Percentiles rank a stretch among this genome's conserved stretches.
Evolutionary conservation across 805 yeast genomes (phyloP).

Genomic region (Pichia kluyveri): DNA sequence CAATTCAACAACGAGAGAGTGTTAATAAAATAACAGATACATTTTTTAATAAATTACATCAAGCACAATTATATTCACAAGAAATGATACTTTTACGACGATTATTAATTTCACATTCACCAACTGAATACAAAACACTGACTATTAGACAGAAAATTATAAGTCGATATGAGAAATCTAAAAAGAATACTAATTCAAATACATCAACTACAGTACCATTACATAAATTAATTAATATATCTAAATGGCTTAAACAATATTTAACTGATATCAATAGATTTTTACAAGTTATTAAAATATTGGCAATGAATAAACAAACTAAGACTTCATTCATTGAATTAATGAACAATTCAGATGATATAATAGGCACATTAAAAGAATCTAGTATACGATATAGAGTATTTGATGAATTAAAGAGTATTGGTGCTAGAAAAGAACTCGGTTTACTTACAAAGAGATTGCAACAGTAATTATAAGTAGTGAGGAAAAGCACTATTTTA

Average conservation of each 20-base stretch:
- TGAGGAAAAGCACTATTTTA: no score
- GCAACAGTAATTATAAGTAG: no score
- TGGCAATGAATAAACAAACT: background rate
- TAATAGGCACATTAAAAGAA: background rate
- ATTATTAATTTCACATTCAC: background rate
- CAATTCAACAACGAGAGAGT: background rate
- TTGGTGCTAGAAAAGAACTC: background rate
- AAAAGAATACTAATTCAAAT: background rate
- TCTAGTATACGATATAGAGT: background rate
- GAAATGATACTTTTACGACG: conserved; percentile 8
- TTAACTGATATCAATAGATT: background rate
- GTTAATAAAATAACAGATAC: background rate
- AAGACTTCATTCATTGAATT: background rate
- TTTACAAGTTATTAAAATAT: background rate
- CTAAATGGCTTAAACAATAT: conserved; percentile 7
- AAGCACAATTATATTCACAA: conserved; percentile 4
- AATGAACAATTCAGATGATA: background rate
- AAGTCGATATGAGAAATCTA: background rate
- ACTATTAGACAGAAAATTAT: conserved; percentile 3
- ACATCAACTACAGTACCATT: background rate
- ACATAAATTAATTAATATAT: background rate
- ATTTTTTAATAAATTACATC: background rate
- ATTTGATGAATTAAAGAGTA: background rate
- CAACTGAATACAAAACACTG: background rate
- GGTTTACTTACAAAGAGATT: no score